Conservation (phyloP, 306 rosid genomes). For the Vigna unguiculata region DNA sequence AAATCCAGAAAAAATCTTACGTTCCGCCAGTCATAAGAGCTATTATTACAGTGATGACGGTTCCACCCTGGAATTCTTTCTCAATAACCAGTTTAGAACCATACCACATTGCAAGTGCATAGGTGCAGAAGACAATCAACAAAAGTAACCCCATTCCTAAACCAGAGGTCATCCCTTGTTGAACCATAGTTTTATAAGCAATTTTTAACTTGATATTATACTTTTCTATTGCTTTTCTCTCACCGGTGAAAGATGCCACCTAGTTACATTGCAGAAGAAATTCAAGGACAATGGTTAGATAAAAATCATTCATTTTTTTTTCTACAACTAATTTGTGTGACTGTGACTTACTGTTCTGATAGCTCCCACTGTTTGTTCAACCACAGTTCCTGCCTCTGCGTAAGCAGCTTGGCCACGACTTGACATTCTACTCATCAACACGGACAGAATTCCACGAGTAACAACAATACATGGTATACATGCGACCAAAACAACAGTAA, state of each 20-base stretch:
- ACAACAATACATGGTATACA: constrained; percentile 66
- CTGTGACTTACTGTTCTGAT: constrained; percentile 78
- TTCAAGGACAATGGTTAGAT: constrained; percentile 15
- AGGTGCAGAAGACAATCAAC: constrained; percentile 62
- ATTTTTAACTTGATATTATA: constrained; percentile 65
- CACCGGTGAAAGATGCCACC: constrained; percentile 96
- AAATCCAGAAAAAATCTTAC: constrained; percentile 56
- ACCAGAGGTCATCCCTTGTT: constrained; percentile 80
- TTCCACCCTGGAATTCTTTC: constrained; percentile 77
- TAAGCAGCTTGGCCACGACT: constrained; percentile 83
- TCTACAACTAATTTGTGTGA: background rate
- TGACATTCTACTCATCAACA: constrained; percentile 64
- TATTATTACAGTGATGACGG: constrained; percentile 65
- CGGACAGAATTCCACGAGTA: constrained; percentile 59
- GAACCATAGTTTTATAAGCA: constrained; percentile 62
- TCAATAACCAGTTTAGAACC: constrained; percentile 78
- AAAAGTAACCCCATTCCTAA: constrained; percentile 62
- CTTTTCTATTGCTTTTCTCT: constrained; percentile 71
- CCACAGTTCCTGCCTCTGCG: constrained; percentile 86
- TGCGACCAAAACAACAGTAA: constrained; percentile 65
- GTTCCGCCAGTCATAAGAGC: constrained; percentile 86
- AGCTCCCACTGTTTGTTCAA: constrained; percentile 83
- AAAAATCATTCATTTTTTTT: constrained; percentile 9
- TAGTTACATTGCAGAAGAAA: constrained; percentile 37
- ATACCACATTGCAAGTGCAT: constrained; percentile 88